Base-by-base conservation (phyloP, 805 yeast species). In the Phaffomyces antillensis region DNA sequence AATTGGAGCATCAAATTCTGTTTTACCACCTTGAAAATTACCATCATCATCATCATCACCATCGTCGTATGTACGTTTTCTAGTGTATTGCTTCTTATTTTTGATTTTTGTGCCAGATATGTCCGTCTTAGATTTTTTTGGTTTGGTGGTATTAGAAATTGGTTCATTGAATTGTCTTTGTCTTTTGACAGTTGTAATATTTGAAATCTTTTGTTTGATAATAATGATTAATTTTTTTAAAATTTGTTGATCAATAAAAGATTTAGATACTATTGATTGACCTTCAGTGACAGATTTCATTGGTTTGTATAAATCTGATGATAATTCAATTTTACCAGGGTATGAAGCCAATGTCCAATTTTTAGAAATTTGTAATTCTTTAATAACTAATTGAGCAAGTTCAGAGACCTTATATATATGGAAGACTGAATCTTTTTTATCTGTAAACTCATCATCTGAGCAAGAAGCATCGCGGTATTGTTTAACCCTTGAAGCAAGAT, bases 341-440 rank as follows among this genome's bases (percentile, higher is more conserved):
- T 90, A 89, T 0, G 89, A 79, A 23, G 81, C 76, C 45, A 85
- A 68, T 20, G 75, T 74, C 95, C 96, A 87, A 38, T 70, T 72
- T 53, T 73, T 79, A 23, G 64, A 55, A 23, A 75, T 81, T 37
- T 81, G 76, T 23, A 78, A 64, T 45, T 75, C 78, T 44, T 80
- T 75, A 39, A 88, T 69, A 7, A 78, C 65, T 46, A 84, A 62
- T 59, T 86, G 95, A 1, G 88, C 70, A 36, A 89, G 61, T 53
- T 89, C 96, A 1, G 95, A 75, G 12, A 86, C 67, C 35, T 79
- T 61, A 56, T 86, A 89, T 33, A 88, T 63, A 30, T 73, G 71
- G 15, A 63, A 49, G 2, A 58, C 63, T 30, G 57, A 58, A 44
- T 62, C 55, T 1, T 47, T 50, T 16, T 51, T 58, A 3, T 51